A percentile compares a stretch with the other conserved stretches of the same genome.
phyloP scores from a whole-genome alignment of 2,329 filamentous ascomycete species.

The Aotearoamyces nothofagi region DNA sequence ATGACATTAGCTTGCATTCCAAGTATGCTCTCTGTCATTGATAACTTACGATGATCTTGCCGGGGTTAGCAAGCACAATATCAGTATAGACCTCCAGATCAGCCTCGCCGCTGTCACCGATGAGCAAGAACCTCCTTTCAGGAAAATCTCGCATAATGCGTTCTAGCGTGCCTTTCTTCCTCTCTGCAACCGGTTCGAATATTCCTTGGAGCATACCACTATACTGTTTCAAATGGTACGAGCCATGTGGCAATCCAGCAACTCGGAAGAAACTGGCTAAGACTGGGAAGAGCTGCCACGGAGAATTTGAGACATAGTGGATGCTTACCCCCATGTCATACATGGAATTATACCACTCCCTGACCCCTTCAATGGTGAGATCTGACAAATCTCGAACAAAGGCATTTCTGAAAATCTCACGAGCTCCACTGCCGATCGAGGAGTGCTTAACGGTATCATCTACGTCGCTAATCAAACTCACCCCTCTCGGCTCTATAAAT shows the following conservation, averaged over 20 bases:
- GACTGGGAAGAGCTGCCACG: conserved; percentile 92
- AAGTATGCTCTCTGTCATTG: too few relatives aligned
- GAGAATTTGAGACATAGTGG: conserved; percentile 98
- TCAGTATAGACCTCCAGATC: conserved; percentile 97
- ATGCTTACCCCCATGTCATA: conserved; percentile 69
- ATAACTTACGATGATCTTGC: conserved; percentile 62
- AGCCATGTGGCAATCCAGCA: conserved; percentile 70
- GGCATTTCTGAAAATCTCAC: conserved; percentile 92
- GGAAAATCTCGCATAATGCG: conserved; percentile 83
- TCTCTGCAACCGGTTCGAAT: conserved; percentile 90
- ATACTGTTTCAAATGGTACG: conserved; percentile 92
- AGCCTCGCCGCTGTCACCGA: conserved; percentile 92
- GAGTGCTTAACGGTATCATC: conserved; percentile 97
- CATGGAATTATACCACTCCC: conserved; percentile 75
- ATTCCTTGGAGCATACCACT: conserved; percentile 95
- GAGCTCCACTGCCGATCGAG: conserved; percentile 71
- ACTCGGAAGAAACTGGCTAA: conserved; percentile 72
- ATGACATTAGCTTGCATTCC: too few relatives aligned
- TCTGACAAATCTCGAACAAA: conserved; percentile 78
- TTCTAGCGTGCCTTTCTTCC: conserved; percentile 80
- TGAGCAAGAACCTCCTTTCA: conserved; percentile 72
- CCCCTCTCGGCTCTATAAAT: conserved; percentile 61
- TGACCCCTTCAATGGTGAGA: conserved; percentile 73
- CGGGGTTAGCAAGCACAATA: conserved; percentile 70
- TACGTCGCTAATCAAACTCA: conserved; percentile 93